A percentile compares a stretch with the other conserved stretches of the same genome.
Conservation (phyloP, 2,329 filamentous ascomycete genomes). For the Lanzia echinophila region DNA sequence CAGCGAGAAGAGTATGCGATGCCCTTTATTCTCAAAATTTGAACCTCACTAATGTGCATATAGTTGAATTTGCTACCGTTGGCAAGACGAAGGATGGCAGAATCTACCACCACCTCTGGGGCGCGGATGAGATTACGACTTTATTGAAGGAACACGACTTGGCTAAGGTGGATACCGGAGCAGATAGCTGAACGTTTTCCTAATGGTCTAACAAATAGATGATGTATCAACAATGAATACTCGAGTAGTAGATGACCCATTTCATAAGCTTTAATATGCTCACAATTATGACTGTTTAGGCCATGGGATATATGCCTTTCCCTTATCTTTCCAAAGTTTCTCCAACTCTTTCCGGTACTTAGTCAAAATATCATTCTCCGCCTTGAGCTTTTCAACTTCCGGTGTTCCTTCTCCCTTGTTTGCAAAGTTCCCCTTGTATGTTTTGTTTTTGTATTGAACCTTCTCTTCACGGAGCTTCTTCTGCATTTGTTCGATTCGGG, state of each 20-base stretch:
- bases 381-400: background rate
- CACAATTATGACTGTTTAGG: background rate
- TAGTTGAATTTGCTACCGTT: conserved; percentile 97
- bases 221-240: conserved; percentile 26
- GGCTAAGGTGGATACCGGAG: conserved; percentile 65
- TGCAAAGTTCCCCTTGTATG: background rate
- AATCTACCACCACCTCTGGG: conserved; percentile 98
- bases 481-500: background rate
- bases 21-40: background rate
- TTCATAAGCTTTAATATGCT: background rate
- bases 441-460: background rate
- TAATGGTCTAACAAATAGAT: conserved; percentile 8
- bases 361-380: background rate
- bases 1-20: conserved; percentile 88
- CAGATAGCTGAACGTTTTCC: conserved; percentile 25
- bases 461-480: background rate
- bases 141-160: conserved; percentile 93
- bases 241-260: background rate
- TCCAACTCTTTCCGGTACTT: conserved; percentile 2
- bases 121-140: conserved; percentile 89
- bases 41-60: conserved; percentile 16
- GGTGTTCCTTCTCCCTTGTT: background rate
- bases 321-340: background rate
- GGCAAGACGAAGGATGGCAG: conserved; percentile 91
- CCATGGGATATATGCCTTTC: background rate